These are phyloP conservation scores for Penicillium roqueforti DNA, from an alignment of 495 filamentous ascomycete genomes.

Conservation along the genomic window DNA sequence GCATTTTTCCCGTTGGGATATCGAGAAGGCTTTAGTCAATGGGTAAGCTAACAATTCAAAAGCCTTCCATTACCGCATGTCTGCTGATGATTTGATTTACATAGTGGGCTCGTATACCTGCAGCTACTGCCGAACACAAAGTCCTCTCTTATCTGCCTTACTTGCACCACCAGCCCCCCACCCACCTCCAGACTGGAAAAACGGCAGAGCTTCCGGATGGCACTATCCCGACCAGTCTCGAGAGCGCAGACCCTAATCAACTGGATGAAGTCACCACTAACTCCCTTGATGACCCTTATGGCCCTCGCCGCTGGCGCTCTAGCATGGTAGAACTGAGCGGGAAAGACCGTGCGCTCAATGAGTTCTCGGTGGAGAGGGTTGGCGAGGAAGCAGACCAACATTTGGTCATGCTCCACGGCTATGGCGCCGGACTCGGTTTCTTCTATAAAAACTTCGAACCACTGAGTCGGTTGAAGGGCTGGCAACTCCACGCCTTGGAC, in stretches of 20 bases:
- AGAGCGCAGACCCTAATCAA: slow-evolving; percentile 38
- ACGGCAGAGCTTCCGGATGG: slow-evolving; percentile 38
- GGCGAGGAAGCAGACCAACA: slow-evolving; percentile 74
- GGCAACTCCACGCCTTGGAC: slow-evolving; percentile 89
- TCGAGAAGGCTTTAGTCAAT: slow-evolving; percentile 87
- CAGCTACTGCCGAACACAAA: slow-evolving; percentile 81
- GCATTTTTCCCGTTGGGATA: slow-evolving; percentile 80
- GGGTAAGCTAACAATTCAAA: slow-evolving; percentile 53
- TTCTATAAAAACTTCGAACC: slow-evolving; percentile 98
- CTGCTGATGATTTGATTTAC: slow-evolving; percentile 7
- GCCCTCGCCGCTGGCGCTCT: slow-evolving; percentile 80
- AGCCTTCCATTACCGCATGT: slow-evolving; percentile 1
- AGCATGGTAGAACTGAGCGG: slow-evolving; percentile 80
- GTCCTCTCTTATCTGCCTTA: slow-evolving; percentile 87
- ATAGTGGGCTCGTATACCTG: slow-evolving; percentile 78
- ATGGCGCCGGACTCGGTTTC: slow-evolving; percentile 91
- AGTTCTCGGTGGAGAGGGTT: slow-evolving; percentile 83
- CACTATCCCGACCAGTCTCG: slow-evolving; percentile 36
- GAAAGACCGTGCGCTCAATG: slow-evolving; percentile 83
- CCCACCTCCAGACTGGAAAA: slow-evolving; percentile 62
- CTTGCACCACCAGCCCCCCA: slow-evolving; percentile 68
- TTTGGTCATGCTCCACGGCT: slow-evolving; percentile 96
- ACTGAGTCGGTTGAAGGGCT: slow-evolving; percentile 68
- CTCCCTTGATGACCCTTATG: slow-evolving; percentile 71
- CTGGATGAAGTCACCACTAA: slow-evolving; percentile 35